Percentiles rank a stretch among this genome's conserved stretches.
phyloP scores from a whole-genome alignment of 352 stramenopile species.

The Pythium utonaiense region DNA sequence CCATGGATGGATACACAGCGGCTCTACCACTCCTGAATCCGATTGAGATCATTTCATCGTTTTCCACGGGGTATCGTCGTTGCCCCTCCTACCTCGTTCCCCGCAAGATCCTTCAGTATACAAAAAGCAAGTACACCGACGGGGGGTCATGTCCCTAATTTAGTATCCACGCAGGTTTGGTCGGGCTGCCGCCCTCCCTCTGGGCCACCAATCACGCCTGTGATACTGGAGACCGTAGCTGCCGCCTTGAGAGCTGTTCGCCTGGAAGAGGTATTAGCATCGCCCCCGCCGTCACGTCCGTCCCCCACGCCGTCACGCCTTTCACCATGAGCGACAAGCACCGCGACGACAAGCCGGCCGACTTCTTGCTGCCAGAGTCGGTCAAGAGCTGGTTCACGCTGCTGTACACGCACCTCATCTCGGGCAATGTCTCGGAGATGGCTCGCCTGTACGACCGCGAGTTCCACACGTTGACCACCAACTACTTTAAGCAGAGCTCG shows the following conservation, averaged over 20 bases:
- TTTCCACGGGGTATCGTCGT: background rate
- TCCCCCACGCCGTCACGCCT: background rate
- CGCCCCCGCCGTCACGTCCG: background rate
- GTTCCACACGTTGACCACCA: slow-evolving; percentile 85
- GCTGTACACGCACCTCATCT: slow-evolving; percentile 84
- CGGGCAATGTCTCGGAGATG: slow-evolving; percentile 81
- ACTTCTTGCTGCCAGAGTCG: slow-evolving; percentile 85
- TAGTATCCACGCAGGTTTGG: slow-evolving; percentile 7
- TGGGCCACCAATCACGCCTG: slow-evolving; percentile 4
- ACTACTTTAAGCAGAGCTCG: slow-evolving; percentile 93
- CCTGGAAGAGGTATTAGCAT: background rate
- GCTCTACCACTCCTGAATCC: background rate
- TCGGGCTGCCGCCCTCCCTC: slow-evolving; percentile 36
- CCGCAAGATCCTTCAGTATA: slow-evolving; percentile 16
- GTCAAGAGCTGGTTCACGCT: slow-evolving; percentile 88
- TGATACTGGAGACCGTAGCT: too few relatives aligned
- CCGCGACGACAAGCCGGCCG: slow-evolving; percentile 81
- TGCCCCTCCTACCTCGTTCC: background rate
- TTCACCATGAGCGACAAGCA: slow-evolving; percentile 42
- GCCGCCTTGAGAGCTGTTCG: background rate
- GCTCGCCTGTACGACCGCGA: slow-evolving; percentile 85
- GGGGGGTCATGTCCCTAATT: slow-evolving; percentile 29
- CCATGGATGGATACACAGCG: background rate
- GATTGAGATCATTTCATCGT: background rate
- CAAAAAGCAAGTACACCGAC: slow-evolving; percentile 19